phyloP scores from a whole-genome alignment of 2,329 filamentous ascomycete genomes.

The Botrytis sinoallii region DNA sequence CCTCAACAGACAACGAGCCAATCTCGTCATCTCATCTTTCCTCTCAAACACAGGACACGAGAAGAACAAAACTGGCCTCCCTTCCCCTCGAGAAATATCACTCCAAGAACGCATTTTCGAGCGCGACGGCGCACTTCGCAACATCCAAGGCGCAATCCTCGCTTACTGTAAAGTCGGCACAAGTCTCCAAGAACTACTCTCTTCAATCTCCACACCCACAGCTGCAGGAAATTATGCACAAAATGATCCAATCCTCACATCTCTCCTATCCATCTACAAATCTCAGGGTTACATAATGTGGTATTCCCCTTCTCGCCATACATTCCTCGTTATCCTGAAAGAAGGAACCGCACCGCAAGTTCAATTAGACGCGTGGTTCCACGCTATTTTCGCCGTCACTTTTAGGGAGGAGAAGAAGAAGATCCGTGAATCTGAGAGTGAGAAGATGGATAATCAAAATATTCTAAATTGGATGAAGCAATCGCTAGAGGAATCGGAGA shows the following conservation, averaged over 20 bases:
- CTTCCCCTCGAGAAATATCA: constrained; percentile 65
- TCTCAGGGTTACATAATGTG: constrained; percentile 60
- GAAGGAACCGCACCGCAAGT: constrained; percentile 47
- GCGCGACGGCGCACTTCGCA: constrained; percentile 47
- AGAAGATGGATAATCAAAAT: fast-evolving
- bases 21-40: constrained; percentile 66
- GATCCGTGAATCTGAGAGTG: fast-evolving
- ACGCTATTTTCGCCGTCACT: constrained; percentile 41
- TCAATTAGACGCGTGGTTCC: constrained; percentile 61
- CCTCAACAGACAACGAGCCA: constrained; percentile 82
- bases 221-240: constrained; percentile 19
- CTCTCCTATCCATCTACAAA: constrained; percentile 49
- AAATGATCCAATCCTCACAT: constrained; percentile 25
- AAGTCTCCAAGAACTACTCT: constrained; percentile 38
- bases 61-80: constrained; percentile 37
- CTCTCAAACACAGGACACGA: constrained; percentile 35
- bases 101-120: constrained; percentile 33
- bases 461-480: background rate
- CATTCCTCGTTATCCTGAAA: constrained; percentile 61
- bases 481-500: background rate
- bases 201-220: constrained; percentile 20
- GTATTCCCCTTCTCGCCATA: constrained; percentile 45
- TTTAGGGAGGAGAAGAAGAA: background rate
- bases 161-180: constrained; percentile 56
- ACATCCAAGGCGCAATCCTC: constrained; percentile 44